Evolutionary conservation across 2,329 filamentous ascomycete genomes (phyloP), one percentile per base, ranked within the genome.

Genomic region (Fusarium cyanostomum): DNA sequence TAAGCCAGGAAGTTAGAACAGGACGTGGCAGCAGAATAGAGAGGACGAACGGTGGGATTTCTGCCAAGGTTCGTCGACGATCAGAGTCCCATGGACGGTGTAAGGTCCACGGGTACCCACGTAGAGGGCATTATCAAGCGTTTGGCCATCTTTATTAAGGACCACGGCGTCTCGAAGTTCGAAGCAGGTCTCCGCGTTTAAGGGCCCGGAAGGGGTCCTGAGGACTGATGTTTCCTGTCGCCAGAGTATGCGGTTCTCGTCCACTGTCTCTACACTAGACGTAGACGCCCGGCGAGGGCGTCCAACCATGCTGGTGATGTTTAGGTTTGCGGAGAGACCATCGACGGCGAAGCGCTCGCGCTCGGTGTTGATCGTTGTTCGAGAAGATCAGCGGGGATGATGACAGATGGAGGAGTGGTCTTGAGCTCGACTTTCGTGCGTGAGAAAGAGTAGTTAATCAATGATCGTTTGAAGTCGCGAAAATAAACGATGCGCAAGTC

Each of bases 51-150:
- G 72, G 41, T 74, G 69, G 3, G 55, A 31, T 35, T 65, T 73
- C 41, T 78, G 73, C 2, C 71, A 58, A 30, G 78, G 75, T 4
- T 84, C 79, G 26, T 82, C 81, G 4, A 86, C 74, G 49, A 86
- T 78, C 13, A 92, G 77, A 34, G 78, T 77, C 12, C 90, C 90
- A 12, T 83, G 82, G 11, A 92, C 79, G 7, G 82, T 81, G 53
- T 89, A 83, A 0, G 89, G 89, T 0, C 86, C 85, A 38, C 85
- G 79, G 0, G 83, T 74, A 65, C 85, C 83, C 3, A 89, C 86
- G 42, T 85, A 74, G 5, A 92, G 80, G 6, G 90, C 81, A 69
- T 85, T 90, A 26, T 83, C 84, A 4, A 85, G 72, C n/a, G 81
- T 81, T 26, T 75, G 74, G 27, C 84, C 83, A 64, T 87, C 80